These are phyloP conservation scores for Wickerhamiella qilinensis DNA, from an alignment of 805 yeast genomes.

Conservation along the genomic window DNA sequence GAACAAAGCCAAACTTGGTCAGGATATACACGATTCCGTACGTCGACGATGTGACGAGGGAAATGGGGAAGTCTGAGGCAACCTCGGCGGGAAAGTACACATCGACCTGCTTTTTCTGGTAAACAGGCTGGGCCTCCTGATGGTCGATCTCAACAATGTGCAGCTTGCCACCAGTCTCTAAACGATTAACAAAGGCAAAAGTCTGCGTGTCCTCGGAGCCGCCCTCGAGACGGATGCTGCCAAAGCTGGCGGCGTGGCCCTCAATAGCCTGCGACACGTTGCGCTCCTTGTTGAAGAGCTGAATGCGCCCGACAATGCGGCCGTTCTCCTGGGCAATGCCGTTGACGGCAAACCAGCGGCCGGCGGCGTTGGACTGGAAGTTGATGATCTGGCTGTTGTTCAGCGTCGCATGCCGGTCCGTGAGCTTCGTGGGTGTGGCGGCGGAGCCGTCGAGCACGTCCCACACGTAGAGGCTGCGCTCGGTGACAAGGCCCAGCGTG, in stretches of 20 bases:
- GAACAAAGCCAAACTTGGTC: conserved; percentile 94
- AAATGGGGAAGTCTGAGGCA: conserved; percentile 87
- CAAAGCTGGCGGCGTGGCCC: conserved; percentile 91
- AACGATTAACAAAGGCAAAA: conserved; percentile 84
- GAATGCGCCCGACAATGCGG: conserved; percentile 91
- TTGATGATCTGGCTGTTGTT: conserved; percentile 75
- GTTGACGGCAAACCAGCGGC: conserved; percentile 86
- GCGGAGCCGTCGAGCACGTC: conserved; percentile 65
- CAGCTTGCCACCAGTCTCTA: conserved; percentile 67
- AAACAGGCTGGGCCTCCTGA: conserved; percentile 64
- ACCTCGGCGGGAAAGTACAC: conserved; percentile 96
- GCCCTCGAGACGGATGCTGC: conserved; percentile 56
- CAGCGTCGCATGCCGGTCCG: conserved; percentile 70
- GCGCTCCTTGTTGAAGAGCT: conserved; percentile 74
- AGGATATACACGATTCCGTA: conserved; percentile 79
- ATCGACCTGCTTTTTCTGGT: conserved; percentile 78
- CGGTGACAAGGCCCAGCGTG: conserved; percentile 72
- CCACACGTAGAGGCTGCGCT: conserved; percentile 61
- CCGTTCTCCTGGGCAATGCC: conserved; percentile 93
- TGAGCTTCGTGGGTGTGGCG: conserved; percentile 62
- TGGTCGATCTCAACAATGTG: conserved; percentile 96
- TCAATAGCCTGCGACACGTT: conserved; percentile 92
- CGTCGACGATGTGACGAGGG: conserved; percentile 68
- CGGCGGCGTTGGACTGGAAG: conserved; percentile 62
- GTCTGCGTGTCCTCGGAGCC: conserved; percentile 64